Percentiles rank a stretch among this genome's conserved stretches.
These are phyloP conservation scores for Suhomyces bribrorum DNA, from an alignment of 1,139 yeast species.

Conservation along the genomic window DNA sequence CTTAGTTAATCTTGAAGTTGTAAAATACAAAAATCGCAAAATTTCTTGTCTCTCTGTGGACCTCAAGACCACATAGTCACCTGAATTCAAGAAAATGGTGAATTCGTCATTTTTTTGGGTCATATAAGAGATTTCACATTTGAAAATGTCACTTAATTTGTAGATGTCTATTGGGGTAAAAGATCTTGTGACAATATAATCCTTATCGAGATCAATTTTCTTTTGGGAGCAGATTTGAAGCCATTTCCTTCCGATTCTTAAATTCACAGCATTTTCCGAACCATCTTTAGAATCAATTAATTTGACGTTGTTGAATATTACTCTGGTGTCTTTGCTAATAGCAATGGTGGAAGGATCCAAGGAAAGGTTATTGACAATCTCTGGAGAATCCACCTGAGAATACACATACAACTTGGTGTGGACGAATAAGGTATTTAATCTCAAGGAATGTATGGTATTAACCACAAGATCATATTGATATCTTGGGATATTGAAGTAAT, in stretches of 20 bases:
- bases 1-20: conserved; percentile 54
- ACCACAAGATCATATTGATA: conserved; percentile 36
- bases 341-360: conserved; percentile 42
- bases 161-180: conserved; percentile 54
- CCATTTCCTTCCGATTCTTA: conserved; percentile 72
- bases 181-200: conserved; percentile 28
- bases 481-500: conserved; percentile 64
- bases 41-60: conserved; percentile 68
- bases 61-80: conserved; percentile 49
- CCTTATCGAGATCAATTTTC: conserved; percentile 24
- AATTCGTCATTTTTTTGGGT: conserved; percentile 42
- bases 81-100: conserved; percentile 52
- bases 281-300: conserved; percentile 42
- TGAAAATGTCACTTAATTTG: conserved; percentile 50
- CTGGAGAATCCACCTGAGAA: conserved; percentile 52
- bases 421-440: conserved; percentile 17
- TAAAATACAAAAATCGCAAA: conserved; percentile 65
- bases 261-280: conserved; percentile 48
- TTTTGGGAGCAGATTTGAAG: conserved; percentile 55
- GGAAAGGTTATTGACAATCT: conserved; percentile 51
- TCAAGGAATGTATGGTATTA: conserved; percentile 22
- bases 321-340: conserved; percentile 56
- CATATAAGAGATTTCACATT: conserved; percentile 49
- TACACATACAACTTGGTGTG: conserved; percentile 33
- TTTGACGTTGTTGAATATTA: conserved; percentile 58